Evolutionary conservation across 129 eudicot species (phyloP).

Genomic region (Flaveria brownii): DNA sequence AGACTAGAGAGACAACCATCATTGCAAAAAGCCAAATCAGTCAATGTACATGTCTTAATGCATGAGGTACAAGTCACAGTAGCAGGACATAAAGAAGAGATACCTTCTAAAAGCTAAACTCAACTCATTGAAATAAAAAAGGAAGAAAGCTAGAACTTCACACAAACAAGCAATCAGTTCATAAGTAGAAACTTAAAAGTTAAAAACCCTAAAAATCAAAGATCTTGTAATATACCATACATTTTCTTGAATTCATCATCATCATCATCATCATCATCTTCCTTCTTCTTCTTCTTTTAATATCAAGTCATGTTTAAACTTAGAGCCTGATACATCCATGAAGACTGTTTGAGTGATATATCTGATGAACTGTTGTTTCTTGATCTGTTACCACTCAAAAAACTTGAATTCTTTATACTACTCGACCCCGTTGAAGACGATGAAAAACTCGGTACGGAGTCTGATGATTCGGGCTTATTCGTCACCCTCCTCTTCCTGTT

Average conservation of each 20-base stretch:
- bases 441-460: constrained; percentile 63
- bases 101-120: constrained; percentile 37
- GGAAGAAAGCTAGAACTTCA: constrained; percentile 35
- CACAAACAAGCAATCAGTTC: constrained; percentile 37
- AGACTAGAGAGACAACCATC: constrained; percentile 37
- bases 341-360: constrained; percentile 55
- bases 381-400: constrained; percentile 32
- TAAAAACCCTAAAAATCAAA: constrained; percentile 32
- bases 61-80: constrained; percentile 27
- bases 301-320: constrained; percentile 76
- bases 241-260: background rate
- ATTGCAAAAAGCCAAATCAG: constrained; percentile 39
- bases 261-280: background rate
- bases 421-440: constrained; percentile 77
- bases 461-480: constrained; percentile 44
- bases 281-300: background rate
- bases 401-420: constrained; percentile 39
- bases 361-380: constrained; percentile 46
- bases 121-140: constrained; percentile 33
- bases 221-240: constrained; percentile 41
- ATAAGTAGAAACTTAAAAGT: constrained; percentile 23
- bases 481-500: constrained; percentile 38
- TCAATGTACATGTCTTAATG: constrained; percentile 31
- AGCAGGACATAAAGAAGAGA: constrained; percentile 4
- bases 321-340: constrained; percentile 80